Base-by-base conservation (phyloP, 2,329 filamentous ascomycete genomes). In the Ophiocordyceps camponoti-leonardi region DNA sequence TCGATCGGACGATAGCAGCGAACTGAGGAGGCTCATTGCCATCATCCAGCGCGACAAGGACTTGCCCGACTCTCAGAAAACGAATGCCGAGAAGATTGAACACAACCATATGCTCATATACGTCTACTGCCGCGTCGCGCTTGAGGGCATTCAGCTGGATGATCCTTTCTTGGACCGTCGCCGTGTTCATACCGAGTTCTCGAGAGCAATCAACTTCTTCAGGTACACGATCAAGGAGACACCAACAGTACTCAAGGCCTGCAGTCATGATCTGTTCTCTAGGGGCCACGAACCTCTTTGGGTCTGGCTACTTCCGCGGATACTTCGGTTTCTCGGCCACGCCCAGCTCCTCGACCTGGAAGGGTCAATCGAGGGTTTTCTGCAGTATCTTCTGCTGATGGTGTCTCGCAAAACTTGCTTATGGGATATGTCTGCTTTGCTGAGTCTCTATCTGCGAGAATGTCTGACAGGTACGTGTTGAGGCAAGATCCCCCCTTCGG, bases 91-190 rank as follows among this genome's bases (percentile, higher is more conserved):
- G 41, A 79, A 83, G 51, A 64, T 83, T 41, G 73, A 80, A 44
- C 80, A 93, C 58, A 90, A 93, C 53, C 82, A 87, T 54, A 83
- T 87, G 62, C 73, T 95, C 44, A 80, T 94, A 45, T 87, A 84
- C 56, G 83, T 94, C 50, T 83, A 92, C 53, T 72, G 82, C 44
- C 81, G 84, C 56, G 83, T 86, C 47, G 83, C 86, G 20, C 68
- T 95, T 13, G 83, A 87, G 52, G 72, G 71, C 41, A 69, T 84
- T 42, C 71, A 72, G 51, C 71, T 75, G 56, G 76, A 86, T 53
- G 77, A 87, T 53, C 79, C 77, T 2, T 83, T 87, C 57, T 69
- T 77, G 48, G 66, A 77, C 50, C 64, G 61, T 44, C 67, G 69
- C 31, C 64, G 75, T 47, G 62, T 79, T 40, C 64, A 73, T 26